Evolutionary conservation across 2,329 filamentous ascomycete genomes (phyloP).

Genomic region (Nakataea oryzae): DNA sequence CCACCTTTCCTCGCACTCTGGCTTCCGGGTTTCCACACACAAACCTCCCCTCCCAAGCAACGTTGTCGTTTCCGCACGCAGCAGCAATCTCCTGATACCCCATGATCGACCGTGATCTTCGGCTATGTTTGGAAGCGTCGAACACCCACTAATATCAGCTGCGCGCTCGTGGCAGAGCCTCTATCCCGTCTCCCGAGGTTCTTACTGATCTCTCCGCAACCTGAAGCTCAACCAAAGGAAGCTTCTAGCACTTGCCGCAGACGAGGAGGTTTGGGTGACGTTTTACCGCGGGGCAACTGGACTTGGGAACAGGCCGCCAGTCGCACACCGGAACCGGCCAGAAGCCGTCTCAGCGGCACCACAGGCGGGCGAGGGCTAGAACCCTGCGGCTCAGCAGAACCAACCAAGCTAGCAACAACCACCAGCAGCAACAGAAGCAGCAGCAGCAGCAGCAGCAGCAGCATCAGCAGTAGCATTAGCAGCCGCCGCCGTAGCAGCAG

Average conservation of each 20-base stretch:
- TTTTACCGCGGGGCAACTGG: neutral
- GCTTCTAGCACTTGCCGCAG: neutral
- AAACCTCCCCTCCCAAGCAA: neutral
- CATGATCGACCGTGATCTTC: conserved; percentile 2
- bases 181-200: neutral
- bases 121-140: conserved; percentile 5
- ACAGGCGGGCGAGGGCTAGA: neutral
- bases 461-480: neutral
- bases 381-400: neutral
- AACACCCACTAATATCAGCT: conserved; percentile 1
- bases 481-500: no score
- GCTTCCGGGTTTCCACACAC: neutral
- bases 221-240: neutral
- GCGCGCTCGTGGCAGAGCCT: neutral
- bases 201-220: neutral
- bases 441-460: neutral
- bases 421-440: neutral
- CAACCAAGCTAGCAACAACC: neutral
- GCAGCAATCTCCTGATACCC: conserved; percentile 1
- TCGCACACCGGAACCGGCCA: neutral
- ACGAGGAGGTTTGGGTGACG: neutral
- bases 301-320: neutral
- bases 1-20: neutral
- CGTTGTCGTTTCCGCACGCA: neutral
- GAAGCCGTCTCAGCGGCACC: neutral